Percentiles rank a stretch among this genome's conserved stretches.
Conservation (phyloP, 2,329 filamentous ascomycete species). For the Aspergillus sp. region DNA sequence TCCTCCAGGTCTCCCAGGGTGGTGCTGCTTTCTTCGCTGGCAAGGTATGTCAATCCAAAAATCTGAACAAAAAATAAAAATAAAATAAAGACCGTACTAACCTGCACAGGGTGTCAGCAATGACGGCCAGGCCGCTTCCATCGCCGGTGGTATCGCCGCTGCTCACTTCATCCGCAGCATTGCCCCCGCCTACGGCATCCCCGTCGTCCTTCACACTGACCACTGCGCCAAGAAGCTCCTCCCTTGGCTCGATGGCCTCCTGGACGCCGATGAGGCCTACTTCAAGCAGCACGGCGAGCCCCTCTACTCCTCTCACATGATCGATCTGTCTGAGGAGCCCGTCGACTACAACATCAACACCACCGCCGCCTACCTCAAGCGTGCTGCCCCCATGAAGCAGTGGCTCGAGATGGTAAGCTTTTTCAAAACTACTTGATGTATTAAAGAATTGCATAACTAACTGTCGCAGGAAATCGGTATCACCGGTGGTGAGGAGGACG, state of each 20-base stretch:
- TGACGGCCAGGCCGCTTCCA: constrained; percentile 79
- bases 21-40: constrained; percentile 91
- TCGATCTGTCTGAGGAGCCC: constrained; percentile 89
- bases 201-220: constrained; percentile 93
- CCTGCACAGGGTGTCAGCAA: constrained; percentile 68
- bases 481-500: constrained; percentile 96
- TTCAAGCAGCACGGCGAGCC: constrained; percentile 93
- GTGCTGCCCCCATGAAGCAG: constrained; percentile 94
- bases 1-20: constrained; percentile 91
- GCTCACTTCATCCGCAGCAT: constrained; percentile 92
- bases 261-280: constrained; percentile 90
- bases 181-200: constrained; percentile 82
- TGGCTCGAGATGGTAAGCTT: constrained; percentile 90
- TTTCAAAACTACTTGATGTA: neutral
- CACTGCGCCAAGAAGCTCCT: constrained; percentile 99
- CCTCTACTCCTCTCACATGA: constrained; percentile 97
- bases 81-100: neutral
- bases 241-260: constrained; percentile 94
- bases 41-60: constrained; percentile 66
- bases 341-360: constrained; percentile 90
- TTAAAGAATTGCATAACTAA: constrained; percentile 6
- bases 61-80: no score
- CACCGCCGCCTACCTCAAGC: constrained; percentile 90
- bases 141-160: constrained; percentile 81
- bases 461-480: constrained; percentile 73